These are phyloP conservation scores for Boletus rubropictus DNA, from an alignment of 768 basidiomycete genomes.

Conservation along the genomic window DNA sequence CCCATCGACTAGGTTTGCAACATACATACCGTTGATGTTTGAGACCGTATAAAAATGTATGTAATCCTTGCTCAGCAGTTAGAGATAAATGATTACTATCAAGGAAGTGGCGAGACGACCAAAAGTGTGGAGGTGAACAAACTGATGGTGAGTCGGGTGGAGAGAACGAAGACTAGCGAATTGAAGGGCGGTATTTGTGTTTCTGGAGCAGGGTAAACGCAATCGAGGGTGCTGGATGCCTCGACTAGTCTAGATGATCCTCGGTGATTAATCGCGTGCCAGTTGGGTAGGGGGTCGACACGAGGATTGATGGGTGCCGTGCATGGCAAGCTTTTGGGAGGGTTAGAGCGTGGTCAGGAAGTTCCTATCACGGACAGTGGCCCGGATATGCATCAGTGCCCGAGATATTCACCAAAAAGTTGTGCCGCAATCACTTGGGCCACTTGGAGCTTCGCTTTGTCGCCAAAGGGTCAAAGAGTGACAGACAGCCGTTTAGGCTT, in stretches of 20 bases:
- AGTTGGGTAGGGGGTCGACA: slow-evolving; percentile 5
- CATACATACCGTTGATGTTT: slow-evolving; percentile 8
- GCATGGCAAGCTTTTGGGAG: neutral
- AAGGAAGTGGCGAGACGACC: neutral
- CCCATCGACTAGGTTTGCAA: slow-evolving; percentile 3
- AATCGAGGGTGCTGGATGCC: slow-evolving; percentile 2
- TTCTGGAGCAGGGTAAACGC: neutral
- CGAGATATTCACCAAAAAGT: neutral
- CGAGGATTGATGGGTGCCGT: slow-evolving; percentile 10
- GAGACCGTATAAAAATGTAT: neutral
- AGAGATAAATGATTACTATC: neutral
- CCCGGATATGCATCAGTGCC: too few relatives aligned
- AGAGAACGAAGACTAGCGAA: neutral
- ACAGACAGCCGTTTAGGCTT: neutral
- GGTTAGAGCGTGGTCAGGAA: slow-evolving; percentile 12
- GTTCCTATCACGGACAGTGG: slow-evolving; percentile 5
- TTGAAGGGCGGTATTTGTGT: slow-evolving; percentile 15
- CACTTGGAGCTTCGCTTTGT: neutral
- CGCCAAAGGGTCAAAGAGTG: neutral
- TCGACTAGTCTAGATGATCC: slow-evolving; percentile 14
- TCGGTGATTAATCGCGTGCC: slow-evolving; percentile 20
- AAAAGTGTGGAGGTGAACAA: neutral
- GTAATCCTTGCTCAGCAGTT: neutral
- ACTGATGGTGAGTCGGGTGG: slow-evolving; percentile 2
- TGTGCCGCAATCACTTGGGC: neutral